Conservation (phyloP, 805 yeast species). For the Teunomyces stri region DNA sequence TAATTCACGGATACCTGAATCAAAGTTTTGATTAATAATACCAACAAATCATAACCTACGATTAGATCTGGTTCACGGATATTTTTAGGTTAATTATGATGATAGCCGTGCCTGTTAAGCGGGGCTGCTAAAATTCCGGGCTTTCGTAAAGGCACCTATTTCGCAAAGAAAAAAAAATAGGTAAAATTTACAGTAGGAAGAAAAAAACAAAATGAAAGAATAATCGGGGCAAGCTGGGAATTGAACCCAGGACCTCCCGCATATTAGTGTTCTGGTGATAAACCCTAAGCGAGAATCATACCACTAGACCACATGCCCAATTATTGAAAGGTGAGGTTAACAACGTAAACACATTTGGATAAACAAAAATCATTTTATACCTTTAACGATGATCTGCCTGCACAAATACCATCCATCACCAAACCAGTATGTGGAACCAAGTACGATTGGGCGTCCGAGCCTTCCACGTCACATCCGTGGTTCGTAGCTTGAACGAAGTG, state of each 20-base stretch:
- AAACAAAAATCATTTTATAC: too few relatives aligned
- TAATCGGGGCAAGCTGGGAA: conserved; percentile 46
- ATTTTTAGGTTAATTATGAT: too few relatives aligned
- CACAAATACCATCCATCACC: neutral
- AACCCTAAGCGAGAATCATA: conserved; percentile 49
- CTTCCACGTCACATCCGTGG: neutral
- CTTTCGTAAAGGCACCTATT: too few relatives aligned
- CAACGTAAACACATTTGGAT: neutral
- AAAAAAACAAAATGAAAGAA: conserved; percentile 10
- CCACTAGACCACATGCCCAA: conserved; percentile 50
- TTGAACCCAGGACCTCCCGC: conserved; percentile 53
- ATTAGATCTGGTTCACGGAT: too few relatives aligned
- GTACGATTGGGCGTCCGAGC: neutral
- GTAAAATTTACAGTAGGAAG: too few relatives aligned
- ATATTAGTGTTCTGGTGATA: conserved; percentile 14
- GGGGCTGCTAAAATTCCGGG: too few relatives aligned
- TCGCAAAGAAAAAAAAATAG: neutral
- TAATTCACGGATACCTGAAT: neutral
- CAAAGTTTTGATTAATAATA: too few relatives aligned
- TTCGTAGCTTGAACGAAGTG: conserved; percentile 22
- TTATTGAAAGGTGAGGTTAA: neutral
- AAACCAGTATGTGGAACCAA: neutral
- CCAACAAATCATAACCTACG: too few relatives aligned
- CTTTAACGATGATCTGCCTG: neutral
- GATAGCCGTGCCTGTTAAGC: too few relatives aligned